A percentile compares a stretch with the other conserved stretches of the same genome.
These are phyloP conservation scores for Protomyces lactucae-debilis DNA, from an alignment of 1,139 yeast genomes.

Conservation along the genomic window DNA sequence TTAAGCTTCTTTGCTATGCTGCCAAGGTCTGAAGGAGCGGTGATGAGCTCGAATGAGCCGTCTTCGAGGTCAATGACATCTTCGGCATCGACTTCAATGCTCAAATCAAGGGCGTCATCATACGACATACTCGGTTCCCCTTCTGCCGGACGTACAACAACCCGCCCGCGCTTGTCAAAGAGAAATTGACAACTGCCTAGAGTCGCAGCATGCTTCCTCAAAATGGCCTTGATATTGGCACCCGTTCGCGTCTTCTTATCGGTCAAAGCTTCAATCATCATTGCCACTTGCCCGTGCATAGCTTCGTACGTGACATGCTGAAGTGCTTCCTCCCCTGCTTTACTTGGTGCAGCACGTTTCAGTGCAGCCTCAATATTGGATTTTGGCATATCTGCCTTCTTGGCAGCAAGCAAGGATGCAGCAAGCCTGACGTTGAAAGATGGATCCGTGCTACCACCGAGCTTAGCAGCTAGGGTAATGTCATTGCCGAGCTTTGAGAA, in stretches of 20 bases:
- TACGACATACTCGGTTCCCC: slow-evolving; percentile 35
- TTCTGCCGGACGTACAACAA: slow-evolving; percentile 39
- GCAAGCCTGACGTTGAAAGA: slow-evolving; percentile 60
- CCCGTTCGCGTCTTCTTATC: slow-evolving; percentile 84
- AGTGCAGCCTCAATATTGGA: slow-evolving; percentile 81
- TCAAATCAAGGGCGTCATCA: slow-evolving; percentile 65
- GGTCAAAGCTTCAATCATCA: slow-evolving; percentile 77
- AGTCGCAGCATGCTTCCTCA: slow-evolving; percentile 51
- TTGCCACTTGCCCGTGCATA: slow-evolving; percentile 72
- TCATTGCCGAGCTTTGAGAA: slow-evolving; percentile 69
- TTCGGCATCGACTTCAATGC: slow-evolving; percentile 78
- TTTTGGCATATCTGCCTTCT: slow-evolving; percentile 71
- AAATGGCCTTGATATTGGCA: slow-evolving; percentile 66
- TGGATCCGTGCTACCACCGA: slow-evolving; percentile 58
- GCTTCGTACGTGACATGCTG: slow-evolving; percentile 73
- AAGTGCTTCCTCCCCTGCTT: slow-evolving; percentile 42
- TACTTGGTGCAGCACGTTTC: slow-evolving; percentile 70
- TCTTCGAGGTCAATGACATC: slow-evolving; percentile 53
- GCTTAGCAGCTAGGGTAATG: slow-evolving; percentile 67
- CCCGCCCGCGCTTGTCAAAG: slow-evolving; percentile 53
- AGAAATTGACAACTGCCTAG: background rate
- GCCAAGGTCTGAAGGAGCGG: slow-evolving; percentile 61
- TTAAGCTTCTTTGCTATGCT: slow-evolving; percentile 57
- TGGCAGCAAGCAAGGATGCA: slow-evolving; percentile 73
- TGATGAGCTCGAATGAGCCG: slow-evolving; percentile 42